Conservation (phyloP, 352 stramenopile genomes). For the Phytophthora podocarpi region DNA sequence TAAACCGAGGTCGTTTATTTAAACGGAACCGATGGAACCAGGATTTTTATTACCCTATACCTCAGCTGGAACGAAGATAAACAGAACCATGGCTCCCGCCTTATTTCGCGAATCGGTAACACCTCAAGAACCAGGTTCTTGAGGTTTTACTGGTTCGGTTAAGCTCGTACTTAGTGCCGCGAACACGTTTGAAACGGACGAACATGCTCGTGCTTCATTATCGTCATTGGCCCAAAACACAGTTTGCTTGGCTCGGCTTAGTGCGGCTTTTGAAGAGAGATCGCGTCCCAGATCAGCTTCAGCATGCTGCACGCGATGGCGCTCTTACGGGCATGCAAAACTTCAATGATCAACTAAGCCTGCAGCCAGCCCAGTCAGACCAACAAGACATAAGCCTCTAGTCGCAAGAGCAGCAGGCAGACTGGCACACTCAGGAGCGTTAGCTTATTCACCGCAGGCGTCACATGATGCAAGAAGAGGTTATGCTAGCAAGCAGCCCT, state of each 20-base stretch:
- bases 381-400: no score
- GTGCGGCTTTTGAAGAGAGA: not conserved
- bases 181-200: conserved; percentile 8
- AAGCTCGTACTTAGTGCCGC: not conserved
- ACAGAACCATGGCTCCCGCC: not conserved
- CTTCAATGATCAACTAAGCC: not conserved
- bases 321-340: not conserved
- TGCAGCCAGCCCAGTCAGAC: not conserved
- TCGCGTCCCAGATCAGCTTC: not conserved
- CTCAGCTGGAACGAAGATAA: no score
- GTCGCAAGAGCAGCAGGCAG: not conserved
- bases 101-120: conserved; percentile 1
- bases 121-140: not conserved
- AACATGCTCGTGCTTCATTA: not conserved
- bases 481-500: not conserved
- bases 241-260: no score
- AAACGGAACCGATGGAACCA: no score
- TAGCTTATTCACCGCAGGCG: not conserved
- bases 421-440: not conserved
- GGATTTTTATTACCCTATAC: no score
- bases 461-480: not conserved
- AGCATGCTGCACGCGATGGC: conserved; percentile 1
- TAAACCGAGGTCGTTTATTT: no score
- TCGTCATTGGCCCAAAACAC: conserved; percentile 5
- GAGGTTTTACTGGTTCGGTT: conserved; percentile 6